Conservation (phyloP, 129 eudicot species). For the Helichrysum umbraculigerum region DNA sequence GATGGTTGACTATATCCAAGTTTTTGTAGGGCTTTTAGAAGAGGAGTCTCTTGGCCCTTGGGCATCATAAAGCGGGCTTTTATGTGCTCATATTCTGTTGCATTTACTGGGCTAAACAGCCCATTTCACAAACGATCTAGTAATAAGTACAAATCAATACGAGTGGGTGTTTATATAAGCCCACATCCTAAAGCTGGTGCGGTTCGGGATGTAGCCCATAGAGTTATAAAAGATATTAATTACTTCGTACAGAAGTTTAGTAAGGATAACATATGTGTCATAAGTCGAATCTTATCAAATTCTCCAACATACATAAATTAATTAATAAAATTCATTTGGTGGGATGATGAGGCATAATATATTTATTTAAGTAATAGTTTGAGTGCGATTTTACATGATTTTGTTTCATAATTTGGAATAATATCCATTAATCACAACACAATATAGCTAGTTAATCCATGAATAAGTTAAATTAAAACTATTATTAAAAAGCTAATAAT, state of each 20-base stretch:
- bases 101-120: background rate
- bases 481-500: conserved; percentile 4
- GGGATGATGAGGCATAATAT: background rate
- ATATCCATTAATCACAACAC: background rate
- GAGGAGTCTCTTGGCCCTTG: too few species aligned
- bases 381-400: background rate
- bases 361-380: background rate
- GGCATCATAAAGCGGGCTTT: too few species aligned
- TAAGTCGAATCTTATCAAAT: background rate
- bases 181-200: background rate
- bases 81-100: too few species aligned
- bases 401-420: background rate
- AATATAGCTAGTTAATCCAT: conserved; percentile 4
- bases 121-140: background rate
- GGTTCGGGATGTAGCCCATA: background rate
- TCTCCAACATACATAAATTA: background rate
- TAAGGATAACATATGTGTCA: background rate
- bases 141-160: too few species aligned
- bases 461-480: background rate
- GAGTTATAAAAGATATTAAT: too few species aligned
- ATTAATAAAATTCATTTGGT: background rate
- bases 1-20: too few species aligned
- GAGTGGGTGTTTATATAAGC: background rate
- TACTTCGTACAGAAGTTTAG: background rate
- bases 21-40: too few species aligned